Evolutionary conservation across 257 asterid genomes (phyloP), one percentile per base, ranked within the genome.

Genomic region (Capsicum baccatum): DNA sequence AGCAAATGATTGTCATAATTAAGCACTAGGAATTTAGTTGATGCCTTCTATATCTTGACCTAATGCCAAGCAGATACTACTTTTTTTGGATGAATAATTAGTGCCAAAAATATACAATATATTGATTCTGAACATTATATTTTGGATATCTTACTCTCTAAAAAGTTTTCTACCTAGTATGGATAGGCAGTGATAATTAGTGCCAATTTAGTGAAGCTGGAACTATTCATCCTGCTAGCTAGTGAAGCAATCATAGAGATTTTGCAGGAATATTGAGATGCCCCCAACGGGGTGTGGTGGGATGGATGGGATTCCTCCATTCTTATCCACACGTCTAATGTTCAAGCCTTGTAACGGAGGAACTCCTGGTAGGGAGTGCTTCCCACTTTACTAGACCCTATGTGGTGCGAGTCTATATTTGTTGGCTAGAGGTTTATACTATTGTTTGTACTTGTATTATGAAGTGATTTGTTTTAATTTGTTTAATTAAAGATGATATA

Each of bases 1-100:
- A n/a, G 80, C 26, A 50, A 12, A 48, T 70, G 9, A 71, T 71
- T 10, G 35, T 47, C 58, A n/a, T 48, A 10, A 19, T 71, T 58
- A 71, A 71, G 11, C 47, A n/a, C 39, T 71, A 71, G 42, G 58
- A 21, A 71, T 71, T 71, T 42, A 71, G n/a, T 47, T 47, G 39
- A n/a, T 70, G 55, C 56, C 56, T 42, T 70, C 79, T 70, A 16
- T 17, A 42, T 70, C 35, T 17, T 44, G 79, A 70, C 44, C 9
- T 26, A 26, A 11, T 64, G 44, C 16, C 6, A 64, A 9, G 44
- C 44, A 70, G 79, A 42, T 47, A 21, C 39, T 42, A 9, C n/a
- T 73, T 26, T 0, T 26, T 26, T 26, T 47, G 58, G 39, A 73
- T 73, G 79, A 70, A 19, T 11, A 44, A 6, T 7, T 26, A 19